phyloP scores from a whole-genome alignment of 176 grass and related monocot genomes.

The sorghum (Sorghum bicolor) region Sorghum_bicolor_NCBIv3 NC_012877.2:58643501-58644000 shows the following conservation, averaged over 20 bases:
- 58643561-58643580: constrained; percentile 90
- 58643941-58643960: no score
- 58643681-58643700: not conserved
- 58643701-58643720: not conserved
- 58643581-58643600: constrained; percentile 90
- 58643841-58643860: no score
- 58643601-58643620: constrained; percentile 64
- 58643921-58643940: no score
- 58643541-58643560: constrained; percentile 76
- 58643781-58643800: constrained; percentile 62
- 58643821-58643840: no score
- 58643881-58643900: no score
- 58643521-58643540: not conserved
- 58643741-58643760: constrained; percentile 74
- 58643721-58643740: not conserved
- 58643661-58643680: not conserved
- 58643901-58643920: no score
- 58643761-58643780: constrained; percentile 95
- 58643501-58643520: no score
- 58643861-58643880: no score
- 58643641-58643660: not conserved
- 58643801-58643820: no score
- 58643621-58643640: constrained; percentile 27
- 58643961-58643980: no score
- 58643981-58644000: no score